Percentiles rank a stretch among this genome's conserved stretches.
phyloP scores from a whole-genome alignment of 1,139 yeast genomes.

The Protomyces macrosporus region DNA sequence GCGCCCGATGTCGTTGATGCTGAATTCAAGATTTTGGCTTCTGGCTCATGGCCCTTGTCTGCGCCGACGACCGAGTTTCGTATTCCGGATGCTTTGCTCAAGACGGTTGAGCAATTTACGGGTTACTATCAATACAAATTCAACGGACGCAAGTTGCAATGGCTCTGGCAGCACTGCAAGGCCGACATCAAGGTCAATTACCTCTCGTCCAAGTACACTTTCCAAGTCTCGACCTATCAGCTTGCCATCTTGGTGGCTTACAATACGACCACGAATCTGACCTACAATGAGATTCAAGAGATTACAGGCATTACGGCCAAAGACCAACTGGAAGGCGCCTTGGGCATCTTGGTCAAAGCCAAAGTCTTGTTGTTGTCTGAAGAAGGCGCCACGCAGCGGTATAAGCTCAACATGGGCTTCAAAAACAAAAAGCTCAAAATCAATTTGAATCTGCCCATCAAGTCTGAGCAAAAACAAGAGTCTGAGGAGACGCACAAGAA shows the following conservation, averaged over 20 bases:
- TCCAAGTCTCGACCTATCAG: constrained; percentile 80
- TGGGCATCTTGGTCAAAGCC: constrained; percentile 72
- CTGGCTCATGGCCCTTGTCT: constrained; percentile 81
- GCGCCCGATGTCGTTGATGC: constrained; percentile 47
- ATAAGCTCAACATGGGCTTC: constrained; percentile 72
- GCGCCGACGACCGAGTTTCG: constrained; percentile 50
- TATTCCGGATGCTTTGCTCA: constrained; percentile 58
- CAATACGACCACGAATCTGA: constrained; percentile 58
- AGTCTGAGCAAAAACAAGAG: constrained; percentile 70
- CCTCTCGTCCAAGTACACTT: constrained; percentile 68
- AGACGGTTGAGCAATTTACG: constrained; percentile 63
- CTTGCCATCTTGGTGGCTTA: constrained; percentile 77
- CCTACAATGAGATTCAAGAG: constrained; percentile 57
- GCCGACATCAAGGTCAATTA: constrained; percentile 90
- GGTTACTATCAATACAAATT: constrained; percentile 69
- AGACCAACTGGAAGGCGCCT: constrained; percentile 65
- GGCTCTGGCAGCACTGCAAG: constrained; percentile 95
- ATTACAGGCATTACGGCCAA: constrained; percentile 59
- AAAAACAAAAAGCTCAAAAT: constrained; percentile 79
- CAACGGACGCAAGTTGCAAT: constrained; percentile 79
- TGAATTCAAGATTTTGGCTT: constrained; percentile 74
- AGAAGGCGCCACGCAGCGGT: constrained; percentile 36
- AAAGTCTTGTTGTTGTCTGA: constrained; percentile 63
- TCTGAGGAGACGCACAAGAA: constrained; percentile 78
- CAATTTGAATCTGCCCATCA: constrained; percentile 77